Percentiles rank a stretch among this genome's conserved stretches.
Conservation (phyloP, 495 filamentous ascomycete genomes). For the Aspergillus homomorphus region DNA sequence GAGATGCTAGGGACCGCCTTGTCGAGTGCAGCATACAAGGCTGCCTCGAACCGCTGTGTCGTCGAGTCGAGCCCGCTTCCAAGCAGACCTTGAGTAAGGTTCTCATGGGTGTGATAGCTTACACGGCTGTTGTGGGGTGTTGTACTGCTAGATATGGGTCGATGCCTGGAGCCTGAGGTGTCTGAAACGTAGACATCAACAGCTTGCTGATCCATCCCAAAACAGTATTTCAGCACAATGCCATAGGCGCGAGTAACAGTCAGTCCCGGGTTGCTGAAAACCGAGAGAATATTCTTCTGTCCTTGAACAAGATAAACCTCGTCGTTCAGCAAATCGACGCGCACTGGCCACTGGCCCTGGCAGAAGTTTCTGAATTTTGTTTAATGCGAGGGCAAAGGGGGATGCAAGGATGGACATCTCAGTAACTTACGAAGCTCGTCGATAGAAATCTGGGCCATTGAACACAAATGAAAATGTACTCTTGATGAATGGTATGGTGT, state of each 20-base stretch:
- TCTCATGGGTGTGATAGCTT: not conserved
- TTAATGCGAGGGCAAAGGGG: not conserved
- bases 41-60: not conserved
- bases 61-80: not conserved
- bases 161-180: not conserved
- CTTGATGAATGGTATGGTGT: not conserved
- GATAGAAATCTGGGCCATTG: not conserved
- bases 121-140: not conserved
- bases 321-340: not conserved
- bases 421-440: not conserved
- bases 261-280: not conserved
- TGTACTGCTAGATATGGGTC: not conserved
- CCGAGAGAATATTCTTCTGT: not conserved
- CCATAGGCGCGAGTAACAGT: not conserved
- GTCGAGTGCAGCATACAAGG: not conserved
- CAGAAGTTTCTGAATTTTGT: not conserved
- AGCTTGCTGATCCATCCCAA: not conserved
- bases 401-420: no score
- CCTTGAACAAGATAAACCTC: not conserved
- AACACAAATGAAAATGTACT: not conserved
- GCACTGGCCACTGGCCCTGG: not conserved
- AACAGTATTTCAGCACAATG: not conserved
- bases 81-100: not conserved
- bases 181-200: not conserved
- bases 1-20: not conserved